A percentile compares a stretch with the other conserved stretches of the same genome.
Evolutionary conservation across 495 filamentous ascomycete species (phyloP).

Genomic region (Lophiostoma macrostomum): DNA sequence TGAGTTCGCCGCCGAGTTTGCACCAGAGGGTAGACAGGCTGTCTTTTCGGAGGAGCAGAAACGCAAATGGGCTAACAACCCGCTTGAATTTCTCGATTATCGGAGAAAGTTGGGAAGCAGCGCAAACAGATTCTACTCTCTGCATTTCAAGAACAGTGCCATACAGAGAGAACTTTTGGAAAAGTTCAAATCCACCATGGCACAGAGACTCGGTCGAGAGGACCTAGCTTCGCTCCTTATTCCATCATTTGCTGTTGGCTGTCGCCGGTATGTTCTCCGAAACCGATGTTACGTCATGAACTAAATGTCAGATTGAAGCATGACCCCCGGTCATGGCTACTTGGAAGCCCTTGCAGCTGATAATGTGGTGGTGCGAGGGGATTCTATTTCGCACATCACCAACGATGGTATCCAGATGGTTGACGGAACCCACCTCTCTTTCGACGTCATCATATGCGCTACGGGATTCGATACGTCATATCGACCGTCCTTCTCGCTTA

Average conservation of each 20-base stretch:
- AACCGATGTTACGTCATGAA: no score
- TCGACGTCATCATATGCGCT: constrained; percentile 6
- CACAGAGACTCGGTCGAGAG: no score
- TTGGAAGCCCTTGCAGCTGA: constrained; percentile 9
- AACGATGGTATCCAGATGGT: not conserved
- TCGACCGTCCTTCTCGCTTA: not conserved
- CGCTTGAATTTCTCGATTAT: no score
- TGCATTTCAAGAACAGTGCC: no score
- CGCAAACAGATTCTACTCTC: no score
- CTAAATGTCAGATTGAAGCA: no score
- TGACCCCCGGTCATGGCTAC: constrained; percentile 19
- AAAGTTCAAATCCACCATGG: not conserved
- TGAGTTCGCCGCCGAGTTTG: not conserved
- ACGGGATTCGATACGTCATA: constrained; percentile 5
- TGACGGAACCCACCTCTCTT: not conserved
- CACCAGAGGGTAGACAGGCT: constrained; percentile 4
- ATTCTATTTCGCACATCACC: not conserved
- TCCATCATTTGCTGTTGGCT: constrained; percentile 1
- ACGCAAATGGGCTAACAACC: no score
- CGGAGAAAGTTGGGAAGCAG: no score
- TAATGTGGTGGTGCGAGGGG: constrained; percentile 3
- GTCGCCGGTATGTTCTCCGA: no score
- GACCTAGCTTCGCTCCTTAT: no score
- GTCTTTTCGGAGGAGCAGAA: no score
- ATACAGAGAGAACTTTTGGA: no score